Conservation (phyloP, 2,329 filamentous ascomycete genomes). For the Domatiomyces globalis region DNA sequence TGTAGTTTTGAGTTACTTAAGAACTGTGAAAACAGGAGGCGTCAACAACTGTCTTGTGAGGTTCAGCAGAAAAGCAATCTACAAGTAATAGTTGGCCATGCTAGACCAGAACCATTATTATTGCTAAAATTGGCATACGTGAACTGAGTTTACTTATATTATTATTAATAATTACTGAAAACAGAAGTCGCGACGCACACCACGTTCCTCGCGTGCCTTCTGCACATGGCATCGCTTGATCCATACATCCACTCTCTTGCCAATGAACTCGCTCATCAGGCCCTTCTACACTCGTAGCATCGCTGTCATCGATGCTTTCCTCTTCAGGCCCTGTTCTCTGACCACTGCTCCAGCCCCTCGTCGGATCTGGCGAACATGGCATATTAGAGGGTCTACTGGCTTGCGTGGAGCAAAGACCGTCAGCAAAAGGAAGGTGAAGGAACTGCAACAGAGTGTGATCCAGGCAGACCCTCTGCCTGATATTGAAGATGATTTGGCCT, state of each 20-base stretch:
- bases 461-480: conserved; percentile 29
- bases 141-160: no score
- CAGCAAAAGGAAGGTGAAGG: conserved; percentile 26
- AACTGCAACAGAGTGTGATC: conserved; percentile 44
- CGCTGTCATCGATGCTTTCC: background rate
- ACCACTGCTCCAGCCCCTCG: background rate
- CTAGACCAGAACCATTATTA: no score
- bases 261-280: background rate
- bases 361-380: background rate
- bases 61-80: no score
- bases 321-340: background rate
- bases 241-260: background rate
- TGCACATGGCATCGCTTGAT: background rate
- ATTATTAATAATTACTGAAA: no score
- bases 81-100: no score
- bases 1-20: no score
- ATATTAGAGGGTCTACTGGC: background rate
- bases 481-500: conserved; percentile 25
- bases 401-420: conserved; percentile 12
- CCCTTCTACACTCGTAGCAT: background rate
- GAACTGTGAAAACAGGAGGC: no score
- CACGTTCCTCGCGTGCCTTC: background rate
- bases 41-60: no score
- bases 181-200: no score
- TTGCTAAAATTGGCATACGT: no score